Base-by-base conservation (phyloP, 805 yeast genomes). In the Candida ascalaphidarum region DNA sequence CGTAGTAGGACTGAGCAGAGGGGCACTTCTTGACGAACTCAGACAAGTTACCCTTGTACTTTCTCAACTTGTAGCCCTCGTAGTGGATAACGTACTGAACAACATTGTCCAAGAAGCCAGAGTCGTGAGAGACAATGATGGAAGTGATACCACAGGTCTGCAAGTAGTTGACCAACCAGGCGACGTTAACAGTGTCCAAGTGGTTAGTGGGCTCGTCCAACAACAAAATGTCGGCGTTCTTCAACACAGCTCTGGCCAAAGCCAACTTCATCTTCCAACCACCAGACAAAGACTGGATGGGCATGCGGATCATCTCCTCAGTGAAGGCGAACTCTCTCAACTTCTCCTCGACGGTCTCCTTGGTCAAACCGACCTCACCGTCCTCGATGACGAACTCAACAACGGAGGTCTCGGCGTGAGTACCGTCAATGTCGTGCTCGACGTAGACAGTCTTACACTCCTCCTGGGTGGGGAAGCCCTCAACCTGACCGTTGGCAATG, bases 191-290 rank as follows among this genome's bases (percentile, higher is more conserved):
- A 55, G 96, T 88, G 74, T 92, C 98, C 82, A 92, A 83, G 77
- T 92, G 98, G 83, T 89, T 89, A 61, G 98, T 89, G 72, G 98
- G 98, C 78, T 89, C 98, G 76, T 89, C 98, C 66, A 89, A 81
- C 68, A 89, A 75, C 67, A 89, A 75, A 61, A 89, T 92, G 68
- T 84, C 95, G 58, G 98, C 97, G 71, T 88, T 88, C 77, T 83
- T 84, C 71, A 89, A 79, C 58, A 89, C 96, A 59, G 98, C 98
- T 73, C 96, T 85, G 52, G 98, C 97, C 58, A 89, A 77, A 61
- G 97, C 97, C 66, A 89, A 79, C 73, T 92, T 92, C 98, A 89
- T 89, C 81, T 92, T 92, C 98, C 98, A 89, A 79, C 98, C 98
- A 81, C 98, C 98, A 58, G 98, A 92, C 52, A 92, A 77, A 43